Evolutionary conservation across 2,329 filamentous ascomycete genomes (phyloP).

Genomic region (Botryotinia narcissicola): DNA sequence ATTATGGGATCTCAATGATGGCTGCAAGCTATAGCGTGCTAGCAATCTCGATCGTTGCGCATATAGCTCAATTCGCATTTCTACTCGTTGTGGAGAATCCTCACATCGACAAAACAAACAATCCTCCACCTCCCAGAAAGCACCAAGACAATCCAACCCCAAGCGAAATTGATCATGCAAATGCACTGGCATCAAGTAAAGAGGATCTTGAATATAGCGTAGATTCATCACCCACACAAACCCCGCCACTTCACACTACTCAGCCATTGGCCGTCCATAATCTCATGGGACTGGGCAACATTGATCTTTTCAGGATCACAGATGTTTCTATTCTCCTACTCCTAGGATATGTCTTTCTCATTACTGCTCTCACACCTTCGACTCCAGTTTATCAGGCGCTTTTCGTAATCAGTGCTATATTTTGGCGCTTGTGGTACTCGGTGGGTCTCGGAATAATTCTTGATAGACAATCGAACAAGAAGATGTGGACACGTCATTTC

Average conservation of each 20-base stretch:
- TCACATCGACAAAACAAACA: slow-evolving; percentile 97
- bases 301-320: slow-evolving; percentile 84
- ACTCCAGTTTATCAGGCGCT: slow-evolving; percentile 72
- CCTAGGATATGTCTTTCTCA: slow-evolving; percentile 68
- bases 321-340: slow-evolving; percentile 79
- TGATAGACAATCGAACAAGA: slow-evolving; percentile 80
- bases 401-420: slow-evolving; percentile 75
- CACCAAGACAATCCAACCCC: slow-evolving; percentile 39
- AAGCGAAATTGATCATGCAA: slow-evolving; percentile 39
- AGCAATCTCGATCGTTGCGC: slow-evolving; percentile 93
- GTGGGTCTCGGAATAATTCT: slow-evolving; percentile 84
- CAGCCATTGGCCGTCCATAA: slow-evolving; percentile 74
- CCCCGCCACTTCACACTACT: slow-evolving; percentile 40
- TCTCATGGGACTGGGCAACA: slow-evolving; percentile 75
- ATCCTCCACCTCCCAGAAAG: slow-evolving; percentile 73
- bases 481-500: slow-evolving; percentile 96
- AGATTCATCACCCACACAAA: slow-evolving; percentile 17
- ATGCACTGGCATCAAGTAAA: slow-evolving; percentile 38
- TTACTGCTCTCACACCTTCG: slow-evolving; percentile 74
- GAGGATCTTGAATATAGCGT: slow-evolving; percentile 38
- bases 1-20: slow-evolving; percentile 98
- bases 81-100: slow-evolving; percentile 90
- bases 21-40: slow-evolving; percentile 96
- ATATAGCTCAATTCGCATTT: slow-evolving; percentile 92
- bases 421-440: slow-evolving; percentile 90